These are phyloP conservation scores for Ustilago lituana DNA, from an alignment of 1,284 basidiomycete genomes.

Conservation along the genomic window DNA sequence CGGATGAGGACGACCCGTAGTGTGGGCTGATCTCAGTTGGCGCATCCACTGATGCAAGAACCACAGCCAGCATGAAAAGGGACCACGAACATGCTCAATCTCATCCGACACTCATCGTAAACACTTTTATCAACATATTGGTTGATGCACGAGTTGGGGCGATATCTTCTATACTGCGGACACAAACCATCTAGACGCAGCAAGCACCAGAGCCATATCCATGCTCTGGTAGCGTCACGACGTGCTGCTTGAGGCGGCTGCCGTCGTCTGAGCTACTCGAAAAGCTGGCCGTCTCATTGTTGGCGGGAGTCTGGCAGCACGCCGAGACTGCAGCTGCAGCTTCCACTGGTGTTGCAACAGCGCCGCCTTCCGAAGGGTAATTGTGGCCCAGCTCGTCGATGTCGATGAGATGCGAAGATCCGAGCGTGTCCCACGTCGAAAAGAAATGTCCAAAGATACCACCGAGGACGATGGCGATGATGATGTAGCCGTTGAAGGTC, in stretches of 20 bases:
- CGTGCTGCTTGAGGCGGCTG: slow-evolving; percentile 27
- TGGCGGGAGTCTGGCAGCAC: slow-evolving; percentile 17
- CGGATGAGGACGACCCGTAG: no score
- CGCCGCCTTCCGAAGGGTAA: slow-evolving; percentile 9
- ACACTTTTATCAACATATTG: no score
- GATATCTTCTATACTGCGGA: not conserved
- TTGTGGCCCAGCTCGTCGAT: slow-evolving; percentile 26
- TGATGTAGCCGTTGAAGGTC: slow-evolving; percentile 64
- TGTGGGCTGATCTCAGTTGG: no score
- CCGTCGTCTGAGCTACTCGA: slow-evolving; percentile 34
- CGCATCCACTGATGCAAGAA: no score
- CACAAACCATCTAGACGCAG: slow-evolving; percentile 17
- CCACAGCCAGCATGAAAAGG: no score
- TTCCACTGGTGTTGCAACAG: not conserved
- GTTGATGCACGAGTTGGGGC: not conserved
- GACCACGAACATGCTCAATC: no score
- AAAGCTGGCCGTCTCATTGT: slow-evolving; percentile 21
- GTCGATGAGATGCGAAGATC: slow-evolving; percentile 34
- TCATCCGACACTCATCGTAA: no score
- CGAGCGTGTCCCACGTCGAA: slow-evolving; percentile 58
- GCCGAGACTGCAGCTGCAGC: not conserved
- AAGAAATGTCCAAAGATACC: slow-evolving; percentile 60
- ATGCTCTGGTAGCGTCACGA: slow-evolving; percentile 38
- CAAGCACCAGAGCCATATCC: slow-evolving; percentile 37
- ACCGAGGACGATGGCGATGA: slow-evolving; percentile 59